Base-by-base conservation (phyloP, 371 early-diverging fungal species). In the Rhizopus delemar region DNA sequence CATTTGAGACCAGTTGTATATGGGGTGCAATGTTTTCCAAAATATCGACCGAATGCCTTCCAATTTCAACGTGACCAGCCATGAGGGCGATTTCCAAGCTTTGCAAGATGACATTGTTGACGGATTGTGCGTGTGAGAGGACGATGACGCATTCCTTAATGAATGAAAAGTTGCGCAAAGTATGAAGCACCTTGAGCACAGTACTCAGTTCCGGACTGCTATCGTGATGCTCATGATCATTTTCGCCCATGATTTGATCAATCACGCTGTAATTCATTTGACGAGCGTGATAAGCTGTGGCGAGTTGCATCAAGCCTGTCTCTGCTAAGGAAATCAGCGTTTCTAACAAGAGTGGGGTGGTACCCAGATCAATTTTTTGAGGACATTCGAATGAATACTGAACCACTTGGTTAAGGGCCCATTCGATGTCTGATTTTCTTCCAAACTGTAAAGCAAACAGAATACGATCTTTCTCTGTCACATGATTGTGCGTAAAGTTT, bases 381-480 rank as follows among this genome's bases (percentile, higher is more conserved):
- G 78, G 80, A 8, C 41, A 55, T 36, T 78, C 78, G 45, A 70
- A 78, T 1, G 91, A 89, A 4, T 90, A 68, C 38, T 80, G 77
- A 46, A 91, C 71, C 12, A 93, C 79, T 38, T 79, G 79, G 62
- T 87, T 82, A 56, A 92, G 85, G 6, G 93, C 92, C 91, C 92
- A 91, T 62, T 93, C 93, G 8, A 91, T 71, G 65, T 91, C 91
- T 56, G 86, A 85, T 16, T 88, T 85, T 8, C 91, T 77, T 9
- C 79, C 80, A 41, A 67, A 62, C 3, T 63, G 68, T 31, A 93
- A 69, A 0, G 93, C 88, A 31, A 93, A 80, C 3, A 88, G 66
- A 9, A 91, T 75, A n/a, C 90, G 78, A 68, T 89, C 90, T 39
- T 85, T 87, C 62, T 77, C 61, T 9, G 36, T 66, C 3, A 64